Evolutionary conservation across 1,284 basidiomycete species (phyloP), one percentile per base, ranked within the genome.

Genomic region (Anthracocystis panici-leucophaei): DNA sequence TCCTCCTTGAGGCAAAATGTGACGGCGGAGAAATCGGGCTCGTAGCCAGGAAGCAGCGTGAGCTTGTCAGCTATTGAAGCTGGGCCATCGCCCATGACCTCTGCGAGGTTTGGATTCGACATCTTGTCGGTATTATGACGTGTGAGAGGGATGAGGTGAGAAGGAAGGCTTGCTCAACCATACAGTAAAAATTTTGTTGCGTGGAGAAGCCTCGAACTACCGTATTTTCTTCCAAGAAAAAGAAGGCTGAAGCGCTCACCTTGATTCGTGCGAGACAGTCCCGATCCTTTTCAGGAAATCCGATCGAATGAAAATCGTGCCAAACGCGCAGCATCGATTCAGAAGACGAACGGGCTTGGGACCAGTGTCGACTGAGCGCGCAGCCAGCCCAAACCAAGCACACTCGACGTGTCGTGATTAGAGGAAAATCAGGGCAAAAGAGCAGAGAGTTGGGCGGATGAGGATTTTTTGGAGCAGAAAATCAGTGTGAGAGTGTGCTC

Each of bases 1-100:
- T 98, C 96, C 84, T 97, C 91, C 84, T 92, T 89, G 51, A 98
- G 92, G 84, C 93, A 93, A 87, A 92, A 99, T 1, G 96, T 97
- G 20, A 93, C 94, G 2, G 93, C 91, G 33, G 93, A 93, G 77
- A 95, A 88, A 85, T 96, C 94, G 9, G 91, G 87, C 58, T 91
- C 88, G 49, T 92, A 91, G 57, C 94, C 93, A 20, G 88, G 88
- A 18, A 90, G 86, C 46, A 76, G 35, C 12, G 68, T 72, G 41
- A 76, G 61, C 63, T 69, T 76, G 64, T 76, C 74, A 21, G 65
- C 31, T 65, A 72, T 56, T 16, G 74, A 68, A 51, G 65, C 63
- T 14, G 74, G 74, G 49, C 74, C 69, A 21, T 71, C 74, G 33
- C 57, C 68, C 74, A 76, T 72, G 40, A 69, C 69, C 74, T 76